These are phyloP conservation scores for Chrysoporthe austroafricana DNA, from an alignment of 2,329 filamentous ascomycete genomes.

Conservation along the genomic window DNA sequence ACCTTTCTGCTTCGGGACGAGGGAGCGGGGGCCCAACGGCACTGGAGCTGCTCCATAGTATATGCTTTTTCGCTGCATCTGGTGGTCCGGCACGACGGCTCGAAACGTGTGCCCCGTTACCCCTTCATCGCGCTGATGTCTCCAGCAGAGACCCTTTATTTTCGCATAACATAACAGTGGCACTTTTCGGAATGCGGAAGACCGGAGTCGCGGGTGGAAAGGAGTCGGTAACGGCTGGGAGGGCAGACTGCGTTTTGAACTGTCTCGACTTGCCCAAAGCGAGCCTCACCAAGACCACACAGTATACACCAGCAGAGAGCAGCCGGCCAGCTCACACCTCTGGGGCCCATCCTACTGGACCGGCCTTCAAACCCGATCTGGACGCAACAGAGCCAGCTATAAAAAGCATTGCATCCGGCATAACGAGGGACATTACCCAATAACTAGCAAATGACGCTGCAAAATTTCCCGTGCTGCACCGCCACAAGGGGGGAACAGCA, in stretches of 20 bases:
- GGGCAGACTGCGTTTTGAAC: neutral
- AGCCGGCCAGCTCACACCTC: too few species aligned
- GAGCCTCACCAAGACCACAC: neutral
- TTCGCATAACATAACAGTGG: neutral
- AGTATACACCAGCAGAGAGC: too few species aligned
- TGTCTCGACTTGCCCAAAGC: neutral
- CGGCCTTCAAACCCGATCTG: too few species aligned
- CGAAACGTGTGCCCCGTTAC: neutral
- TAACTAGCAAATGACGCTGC: too few species aligned
- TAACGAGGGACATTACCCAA: too few species aligned
- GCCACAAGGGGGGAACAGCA: too few species aligned
- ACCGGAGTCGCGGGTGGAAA: neutral
- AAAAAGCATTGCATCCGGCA: too few species aligned
- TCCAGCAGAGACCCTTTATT: neutral
- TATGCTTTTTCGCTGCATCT: neutral
- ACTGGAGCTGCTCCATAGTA: neutral
- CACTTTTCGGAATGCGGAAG: neutral
- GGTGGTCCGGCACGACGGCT: neutral
- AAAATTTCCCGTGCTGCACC: too few species aligned
- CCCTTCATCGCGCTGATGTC: neutral
- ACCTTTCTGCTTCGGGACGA: neutral
- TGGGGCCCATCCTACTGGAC: too few species aligned
- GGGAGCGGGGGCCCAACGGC: neutral
- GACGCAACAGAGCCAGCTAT: too few species aligned
- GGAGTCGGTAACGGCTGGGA: neutral